Evolutionary conservation across 1,139 yeast genomes (phyloP).

Genomic region (Blastobotrys aristatus): DNA sequence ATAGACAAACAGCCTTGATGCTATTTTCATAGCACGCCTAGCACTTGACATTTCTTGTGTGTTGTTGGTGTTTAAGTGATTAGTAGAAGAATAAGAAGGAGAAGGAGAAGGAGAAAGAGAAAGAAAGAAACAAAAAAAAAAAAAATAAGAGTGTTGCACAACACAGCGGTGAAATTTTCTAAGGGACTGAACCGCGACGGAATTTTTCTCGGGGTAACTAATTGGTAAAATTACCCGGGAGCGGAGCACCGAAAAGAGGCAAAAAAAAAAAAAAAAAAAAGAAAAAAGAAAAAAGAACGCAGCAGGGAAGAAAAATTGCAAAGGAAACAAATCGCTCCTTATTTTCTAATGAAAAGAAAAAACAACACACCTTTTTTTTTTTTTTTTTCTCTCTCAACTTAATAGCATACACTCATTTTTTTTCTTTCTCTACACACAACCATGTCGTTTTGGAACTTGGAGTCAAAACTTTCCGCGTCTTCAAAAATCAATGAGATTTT

Average conservation of each 20-base stretch:
- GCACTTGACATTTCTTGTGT: background rate
- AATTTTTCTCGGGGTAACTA: no score
- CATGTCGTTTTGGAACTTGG: constrained; percentile 82
- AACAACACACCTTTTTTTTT: background rate
- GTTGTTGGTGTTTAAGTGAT: background rate
- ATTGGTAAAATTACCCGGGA: no score
- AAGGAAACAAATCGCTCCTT: background rate
- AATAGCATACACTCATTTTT: no score
- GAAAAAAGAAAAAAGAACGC: background rate
- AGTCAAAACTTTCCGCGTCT: constrained; percentile 67
- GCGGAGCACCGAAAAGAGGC: background rate
- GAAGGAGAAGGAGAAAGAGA: background rate
- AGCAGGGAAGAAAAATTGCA: background rate
- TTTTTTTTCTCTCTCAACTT: no score
- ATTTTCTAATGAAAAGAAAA: no score
- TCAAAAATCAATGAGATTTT: constrained; percentile 71
- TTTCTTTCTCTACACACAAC: no score
- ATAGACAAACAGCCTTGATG: constrained; percentile 24
- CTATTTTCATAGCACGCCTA: background rate
- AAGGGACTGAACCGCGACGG: no score
- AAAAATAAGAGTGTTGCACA: background rate
- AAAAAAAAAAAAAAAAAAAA: constrained; percentile 1
- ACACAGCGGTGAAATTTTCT: no score
- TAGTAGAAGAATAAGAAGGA: background rate
- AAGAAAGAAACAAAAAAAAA: background rate